Evolutionary conservation across 306 rosid genomes (phyloP).

Genomic region (Rubus parviflorus): DNA sequence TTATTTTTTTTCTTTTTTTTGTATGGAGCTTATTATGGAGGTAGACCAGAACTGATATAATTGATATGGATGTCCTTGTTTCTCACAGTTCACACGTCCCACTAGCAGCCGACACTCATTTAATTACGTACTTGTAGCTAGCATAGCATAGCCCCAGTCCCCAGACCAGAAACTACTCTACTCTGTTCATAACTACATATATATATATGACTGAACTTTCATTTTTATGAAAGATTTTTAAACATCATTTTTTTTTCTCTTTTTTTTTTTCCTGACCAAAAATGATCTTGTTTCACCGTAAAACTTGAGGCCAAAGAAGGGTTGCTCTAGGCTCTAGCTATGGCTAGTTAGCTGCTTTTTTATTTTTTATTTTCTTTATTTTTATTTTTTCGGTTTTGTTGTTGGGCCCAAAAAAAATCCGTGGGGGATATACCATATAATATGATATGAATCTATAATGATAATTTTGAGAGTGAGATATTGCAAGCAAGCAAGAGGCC

Average conservation of each 20-base stretch:
- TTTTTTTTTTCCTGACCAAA: neutral
- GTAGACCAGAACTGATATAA: neutral
- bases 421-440: neutral
- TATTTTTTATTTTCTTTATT: too few species aligned
- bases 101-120: slow-evolving; percentile 10
- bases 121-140: slow-evolving; percentile 2
- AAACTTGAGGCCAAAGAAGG: too few species aligned
- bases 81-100: neutral
- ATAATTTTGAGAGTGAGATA: too few species aligned
- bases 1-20: neutral
- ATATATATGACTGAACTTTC: too few species aligned
- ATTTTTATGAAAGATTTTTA: neutral
- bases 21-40: neutral
- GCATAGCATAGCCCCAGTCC: neutral
- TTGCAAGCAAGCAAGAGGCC: too few species aligned
- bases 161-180: neutral
- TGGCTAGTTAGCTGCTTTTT: too few species aligned
- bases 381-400: too few species aligned
- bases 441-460: neutral
- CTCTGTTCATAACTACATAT: neutral
- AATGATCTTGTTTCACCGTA: too few species aligned
- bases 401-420: neutral
- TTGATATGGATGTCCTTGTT: slow-evolving; percentile 12
- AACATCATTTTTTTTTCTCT: too few species aligned
- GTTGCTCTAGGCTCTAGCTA: too few species aligned